Base-by-base conservation (phyloP, 805 yeast genomes). In the Komagataella populi region DNA sequence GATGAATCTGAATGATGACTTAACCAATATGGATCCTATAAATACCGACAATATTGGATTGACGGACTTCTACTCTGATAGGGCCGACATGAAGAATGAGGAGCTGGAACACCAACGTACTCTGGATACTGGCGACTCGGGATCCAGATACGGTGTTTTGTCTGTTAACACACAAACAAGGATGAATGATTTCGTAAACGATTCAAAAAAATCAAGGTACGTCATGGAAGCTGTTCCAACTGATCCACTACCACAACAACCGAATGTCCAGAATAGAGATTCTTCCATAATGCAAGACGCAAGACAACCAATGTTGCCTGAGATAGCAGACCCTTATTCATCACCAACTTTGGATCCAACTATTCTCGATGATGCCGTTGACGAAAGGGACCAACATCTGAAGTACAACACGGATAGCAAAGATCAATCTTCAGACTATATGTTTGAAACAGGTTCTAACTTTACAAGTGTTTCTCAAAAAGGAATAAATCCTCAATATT, bases 381-480 rank as follows among this genome's bases (percentile, higher is more conserved):
- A 52, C 36, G 58, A 54, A 36, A 50, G 50, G 14, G 48, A 47
- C 17, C 53, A 56, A 24, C 47, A 53, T 24, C 14, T 51, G n/a
- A 51, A 52, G 46, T 54, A 23, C 36, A 24, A 53, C 10, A 53
- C 51, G 30, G 57, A 55, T 10, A 17, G 48, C 44, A 45, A 48
- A 17, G 54, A 56, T 6, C 59, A 61, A 6, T 49, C 60, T 20
- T 53, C 49, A n/a, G 65, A 60, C 39, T 64, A 63, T 17, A 61
- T 63, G 12, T 55, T 56, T 23, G 61, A 62, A 45, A 64, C 59
- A 16, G 79, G 72, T 48, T 84, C 91, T 1, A 83, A 82, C 59
- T 83, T 85, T 64, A 84, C 93, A 1, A 81, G 88, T 50, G 86
- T 85, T 1, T 83, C 90, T 6, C 91, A 84, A 64, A 71, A 91